These are phyloP conservation scores for Wickerhamomyces silvicola DNA, from an alignment of 805 yeast species.

Conservation along the genomic window DNA sequence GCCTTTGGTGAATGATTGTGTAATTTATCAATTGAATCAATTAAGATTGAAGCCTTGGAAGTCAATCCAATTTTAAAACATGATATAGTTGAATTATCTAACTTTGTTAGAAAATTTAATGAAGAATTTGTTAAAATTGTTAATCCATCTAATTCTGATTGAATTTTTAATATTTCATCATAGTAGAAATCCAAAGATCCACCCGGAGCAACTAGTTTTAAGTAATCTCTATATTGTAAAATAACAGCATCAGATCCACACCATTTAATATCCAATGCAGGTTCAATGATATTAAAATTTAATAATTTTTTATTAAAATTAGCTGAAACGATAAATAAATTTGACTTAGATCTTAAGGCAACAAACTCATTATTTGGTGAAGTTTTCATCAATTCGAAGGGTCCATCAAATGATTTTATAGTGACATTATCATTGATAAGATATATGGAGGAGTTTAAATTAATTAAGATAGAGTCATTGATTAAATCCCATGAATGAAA, in stretches of 20 bases:
- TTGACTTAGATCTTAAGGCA: conserved; percentile 35
- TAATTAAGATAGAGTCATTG: conserved; percentile 2
- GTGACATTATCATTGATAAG: conserved; percentile 1
- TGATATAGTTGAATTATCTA: conserved; percentile 47
- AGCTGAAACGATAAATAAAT: conserved; percentile 44
- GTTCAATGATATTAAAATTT: conserved; percentile 20
- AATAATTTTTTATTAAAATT: conserved; percentile 23
- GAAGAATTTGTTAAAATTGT: conserved; percentile 49
- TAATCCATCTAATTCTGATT: conserved; percentile 64
- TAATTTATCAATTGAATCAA: conserved; percentile 70
- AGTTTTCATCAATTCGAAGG: conserved; percentile 7
- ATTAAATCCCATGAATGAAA: conserved; percentile 9
- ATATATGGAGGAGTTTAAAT: conserved; percentile 5
- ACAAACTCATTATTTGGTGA: conserved; percentile 56
- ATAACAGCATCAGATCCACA: conserved; percentile 81
- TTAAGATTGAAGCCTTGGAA: conserved; percentile 71
- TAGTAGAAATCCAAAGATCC: conserved; percentile 48
- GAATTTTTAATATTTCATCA: conserved; percentile 31
- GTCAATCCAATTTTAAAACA: conserved; percentile 81
- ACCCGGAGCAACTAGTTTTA: conserved; percentile 67
- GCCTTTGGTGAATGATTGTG: conserved; percentile 71
- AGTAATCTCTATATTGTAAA: conserved; percentile 51
- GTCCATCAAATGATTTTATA: conserved; percentile 8
- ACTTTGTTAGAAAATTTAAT: conserved; percentile 59
- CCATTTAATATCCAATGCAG: conserved; percentile 59